Base-by-base conservation (phyloP, 352 stramenopile species). In the Globisporangium alternatum region DNA sequence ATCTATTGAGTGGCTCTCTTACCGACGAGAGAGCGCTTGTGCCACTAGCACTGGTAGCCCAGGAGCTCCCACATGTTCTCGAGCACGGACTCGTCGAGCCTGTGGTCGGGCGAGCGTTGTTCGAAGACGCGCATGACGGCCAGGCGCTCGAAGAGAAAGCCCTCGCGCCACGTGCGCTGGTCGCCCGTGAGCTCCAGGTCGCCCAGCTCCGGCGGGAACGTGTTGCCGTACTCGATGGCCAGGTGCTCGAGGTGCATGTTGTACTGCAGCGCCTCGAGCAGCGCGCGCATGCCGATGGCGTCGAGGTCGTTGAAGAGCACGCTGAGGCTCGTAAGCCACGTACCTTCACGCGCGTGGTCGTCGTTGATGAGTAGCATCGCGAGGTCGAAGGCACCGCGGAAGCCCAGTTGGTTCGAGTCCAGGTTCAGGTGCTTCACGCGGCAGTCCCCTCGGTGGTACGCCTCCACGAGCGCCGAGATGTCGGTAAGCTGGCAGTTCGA, bases 331-430 rank as follows among this genome's bases (percentile, higher is more conserved):
- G 72, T 79, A 17, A 84, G 68, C 66, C 69, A 80, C 31, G 72
- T 72, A 35, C 60, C 71, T 19, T 75, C 61, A 15, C 70, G 65
- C 31, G 73, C 69, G 64, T 83, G 68, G 49, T 70, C 77, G 57
- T 83, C 73, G 52, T 75, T 80, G 67, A 84, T 84, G 39, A 84
- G 64, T 55, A 84, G 60, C 76, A 84, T 81, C n/a, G 76, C 76
- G 28, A 84, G 69, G 58, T 84, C 76, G 63, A 84, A 81, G 3
- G 76, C 74, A n/a, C 76, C 76, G 45, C 74, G 74, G 64, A 84
- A 84, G 33, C 76, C 76, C 33, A 84, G 71, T 57, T 82, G 76
- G 60, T 84, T 84, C 49, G 74, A 81, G 67, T 84, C 76, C 33
- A 84, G 55, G 62, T 81, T 82, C 31, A 84, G 71, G 37, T 51